Evolutionary conservation across 495 filamentous ascomycete genomes (phyloP).

Genomic region (Penicillium subrubescens): DNA sequence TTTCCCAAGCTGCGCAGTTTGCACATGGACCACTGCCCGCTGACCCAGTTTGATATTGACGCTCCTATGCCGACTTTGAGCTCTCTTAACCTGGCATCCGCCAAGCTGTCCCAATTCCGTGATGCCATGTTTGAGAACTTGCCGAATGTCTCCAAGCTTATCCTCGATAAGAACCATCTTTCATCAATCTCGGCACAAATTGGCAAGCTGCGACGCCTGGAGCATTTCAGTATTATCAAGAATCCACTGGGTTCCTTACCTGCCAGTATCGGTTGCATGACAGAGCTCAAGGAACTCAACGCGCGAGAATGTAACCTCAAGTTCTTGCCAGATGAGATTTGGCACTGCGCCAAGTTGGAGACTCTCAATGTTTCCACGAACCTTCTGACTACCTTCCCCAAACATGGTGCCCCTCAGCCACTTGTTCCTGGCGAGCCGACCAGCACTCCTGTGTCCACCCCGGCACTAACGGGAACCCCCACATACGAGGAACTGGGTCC

Average conservation of each 20-base stretch:
- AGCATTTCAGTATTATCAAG: constrained; percentile 90
- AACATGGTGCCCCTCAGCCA: constrained; percentile 66
- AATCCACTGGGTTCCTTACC: constrained; percentile 85
- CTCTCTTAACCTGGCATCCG: constrained; percentile 81
- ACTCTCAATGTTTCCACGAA: constrained; percentile 96
- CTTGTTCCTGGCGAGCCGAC: constrained; percentile 55
- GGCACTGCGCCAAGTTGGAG: constrained; percentile 86
- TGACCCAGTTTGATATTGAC: constrained; percentile 87
- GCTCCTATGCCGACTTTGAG: constrained; percentile 77
- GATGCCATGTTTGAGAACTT: constrained; percentile 88
- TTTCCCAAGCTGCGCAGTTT: constrained; percentile 83
- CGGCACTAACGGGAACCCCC: constrained; percentile 56
- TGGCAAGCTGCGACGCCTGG: constrained; percentile 78
- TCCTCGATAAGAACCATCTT: constrained; percentile 94
- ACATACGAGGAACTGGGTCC: constrained; percentile 77
- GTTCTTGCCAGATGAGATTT: constrained; percentile 85
- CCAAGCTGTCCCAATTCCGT: constrained; percentile 80
- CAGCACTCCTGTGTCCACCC: constrained; percentile 53
- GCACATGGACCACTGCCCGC: constrained; percentile 86
- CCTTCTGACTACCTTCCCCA: constrained; percentile 85
- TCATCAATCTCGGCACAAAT: constrained; percentile 82
- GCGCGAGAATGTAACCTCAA: constrained; percentile 89
- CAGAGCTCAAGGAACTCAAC: constrained; percentile 82
- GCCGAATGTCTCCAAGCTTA: constrained; percentile 79
- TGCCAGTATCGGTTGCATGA: constrained; percentile 79